Evolutionary conservation across 2,329 filamentous ascomycete genomes (phyloP).

Genomic region (Aspergillus ochraceus): DNA sequence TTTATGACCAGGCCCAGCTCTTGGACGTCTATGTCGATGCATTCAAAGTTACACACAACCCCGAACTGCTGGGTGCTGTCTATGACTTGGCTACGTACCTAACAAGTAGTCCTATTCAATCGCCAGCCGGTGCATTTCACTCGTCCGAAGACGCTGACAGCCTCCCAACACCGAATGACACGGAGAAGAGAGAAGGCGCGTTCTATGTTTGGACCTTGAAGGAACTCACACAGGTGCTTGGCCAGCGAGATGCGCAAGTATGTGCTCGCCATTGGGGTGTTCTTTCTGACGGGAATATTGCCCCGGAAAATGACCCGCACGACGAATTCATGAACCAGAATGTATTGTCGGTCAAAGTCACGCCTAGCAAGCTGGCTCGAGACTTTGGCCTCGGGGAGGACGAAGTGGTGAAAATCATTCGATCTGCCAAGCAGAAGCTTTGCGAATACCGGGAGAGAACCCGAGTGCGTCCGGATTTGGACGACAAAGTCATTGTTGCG

Average conservation of each 20-base stretch:
- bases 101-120: conserved; percentile 67
- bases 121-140: conserved; percentile 72
- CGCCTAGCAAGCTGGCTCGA: conserved; percentile 66
- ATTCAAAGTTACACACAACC: conserved; percentile 67
- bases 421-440: conserved; percentile 66
- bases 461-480: conserved; percentile 73
- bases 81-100: conserved; percentile 87
- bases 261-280: conserved; percentile 85
- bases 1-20: conserved; percentile 87
- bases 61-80: conserved; percentile 74
- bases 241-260: conserved; percentile 67
- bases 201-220: conserved; percentile 93
- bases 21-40: conserved; percentile 83
- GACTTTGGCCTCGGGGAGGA: conserved; percentile 72
- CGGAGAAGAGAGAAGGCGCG: conserved; percentile 83
- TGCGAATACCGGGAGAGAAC: conserved; percentile 70
- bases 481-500: conserved; percentile 82
- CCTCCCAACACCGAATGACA: conserved; percentile 68
- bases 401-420: conserved; percentile 68
- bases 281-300: conserved; percentile 79
- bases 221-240: conserved; percentile 77
- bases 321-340: conserved; percentile 96
- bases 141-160: conserved; percentile 92
- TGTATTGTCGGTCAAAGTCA: conserved; percentile 71
- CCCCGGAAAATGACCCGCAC: conserved; percentile 77